Percentiles rank a stretch among this genome's conserved stretches.
Conservation (phyloP, 2,329 filamentous ascomycete genomes). For the Sphaerulina populicola region DNA sequence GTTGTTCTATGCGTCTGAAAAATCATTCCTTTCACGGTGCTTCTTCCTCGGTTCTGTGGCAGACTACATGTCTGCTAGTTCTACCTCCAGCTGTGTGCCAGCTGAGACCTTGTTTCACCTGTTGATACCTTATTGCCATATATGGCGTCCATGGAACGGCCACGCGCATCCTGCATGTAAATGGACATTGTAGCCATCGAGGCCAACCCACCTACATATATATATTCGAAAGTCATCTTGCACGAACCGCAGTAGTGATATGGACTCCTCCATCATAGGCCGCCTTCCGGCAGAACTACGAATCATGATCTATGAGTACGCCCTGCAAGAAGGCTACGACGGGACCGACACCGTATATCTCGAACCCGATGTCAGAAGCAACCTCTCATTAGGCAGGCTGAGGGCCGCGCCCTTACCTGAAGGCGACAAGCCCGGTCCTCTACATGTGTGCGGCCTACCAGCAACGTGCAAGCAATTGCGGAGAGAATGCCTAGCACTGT, state of each 20-base stretch:
- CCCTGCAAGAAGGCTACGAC: slow-evolving; percentile 8
- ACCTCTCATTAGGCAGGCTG: slow-evolving; percentile 2
- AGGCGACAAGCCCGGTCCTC: not conserved
- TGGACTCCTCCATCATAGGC: slow-evolving; percentile 1
- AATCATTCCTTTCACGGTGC: no score
- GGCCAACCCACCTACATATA: not conserved
- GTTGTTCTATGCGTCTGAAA: no score
- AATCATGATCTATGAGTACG: slow-evolving; percentile 17
- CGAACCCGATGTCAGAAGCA: not conserved
- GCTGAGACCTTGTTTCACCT: not conserved
- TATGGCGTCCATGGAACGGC: not conserved
- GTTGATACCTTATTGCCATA: no score
- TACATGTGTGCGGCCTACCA: slow-evolving; percentile 13
- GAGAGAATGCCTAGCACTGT: slow-evolving; percentile 15
- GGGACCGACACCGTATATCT: slow-evolving; percentile 10
- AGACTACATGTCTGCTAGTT: not conserved
- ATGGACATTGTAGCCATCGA: not conserved
- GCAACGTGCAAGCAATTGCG: slow-evolving; percentile 15
- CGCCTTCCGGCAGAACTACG: slow-evolving; percentile 11
- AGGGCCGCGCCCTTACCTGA: not conserved
- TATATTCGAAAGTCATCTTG: not conserved
- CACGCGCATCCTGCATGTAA: not conserved
- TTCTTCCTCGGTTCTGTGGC: no score
- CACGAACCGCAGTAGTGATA: not conserved
- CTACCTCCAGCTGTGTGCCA: not conserved